phyloP scores from a whole-genome alignment of 768 basidiomycete species.

The Favolaschia claudopus region DNA sequence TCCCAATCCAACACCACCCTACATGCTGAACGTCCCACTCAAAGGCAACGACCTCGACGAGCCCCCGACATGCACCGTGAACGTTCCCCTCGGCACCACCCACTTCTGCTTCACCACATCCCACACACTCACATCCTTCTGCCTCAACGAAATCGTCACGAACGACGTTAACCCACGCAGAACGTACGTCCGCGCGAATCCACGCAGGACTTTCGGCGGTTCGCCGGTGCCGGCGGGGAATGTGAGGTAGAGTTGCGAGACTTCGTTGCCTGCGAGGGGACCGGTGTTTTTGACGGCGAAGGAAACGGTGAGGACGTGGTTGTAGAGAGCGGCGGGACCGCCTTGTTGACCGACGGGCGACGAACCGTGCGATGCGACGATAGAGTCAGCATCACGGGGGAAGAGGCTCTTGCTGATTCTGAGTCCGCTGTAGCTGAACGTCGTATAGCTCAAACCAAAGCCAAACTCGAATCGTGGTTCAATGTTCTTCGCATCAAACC shows the following conservation, averaged over 20 bases:
- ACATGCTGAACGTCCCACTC: too few species aligned
- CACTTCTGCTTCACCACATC: too few species aligned
- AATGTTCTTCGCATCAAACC: slow-evolving; percentile 42
- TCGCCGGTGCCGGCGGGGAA: slow-evolving; percentile 36
- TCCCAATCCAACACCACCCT: too few species aligned
- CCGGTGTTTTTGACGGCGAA: slow-evolving; percentile 49
- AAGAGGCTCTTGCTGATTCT: slow-evolving; percentile 11
- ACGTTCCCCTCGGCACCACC: too few species aligned
- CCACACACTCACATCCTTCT: too few species aligned
- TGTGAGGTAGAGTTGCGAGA: slow-evolving; percentile 38
- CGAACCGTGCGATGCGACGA: neutral
- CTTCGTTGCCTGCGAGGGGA: slow-evolving; percentile 31
- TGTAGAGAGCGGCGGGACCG: slow-evolving; percentile 32
- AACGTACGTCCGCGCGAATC: too few species aligned
- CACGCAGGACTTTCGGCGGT: slow-evolving; percentile 43
- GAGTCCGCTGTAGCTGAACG: slow-evolving; percentile 46
- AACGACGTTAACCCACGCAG: too few species aligned
- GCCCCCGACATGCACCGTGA: too few species aligned
- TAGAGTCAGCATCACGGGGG: slow-evolving; percentile 21
- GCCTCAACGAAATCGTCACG: too few species aligned
- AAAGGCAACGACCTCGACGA: too few species aligned
- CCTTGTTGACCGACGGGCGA: slow-evolving; percentile 20
- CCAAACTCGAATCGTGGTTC: slow-evolving; percentile 39
- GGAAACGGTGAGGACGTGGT: slow-evolving; percentile 36
- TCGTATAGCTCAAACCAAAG: slow-evolving; percentile 52